Evolutionary conservation across 2,329 filamentous ascomycete genomes (phyloP), one percentile per base, ranked within the genome.

Genomic region (Apiospora rasikravindrae): DNA sequence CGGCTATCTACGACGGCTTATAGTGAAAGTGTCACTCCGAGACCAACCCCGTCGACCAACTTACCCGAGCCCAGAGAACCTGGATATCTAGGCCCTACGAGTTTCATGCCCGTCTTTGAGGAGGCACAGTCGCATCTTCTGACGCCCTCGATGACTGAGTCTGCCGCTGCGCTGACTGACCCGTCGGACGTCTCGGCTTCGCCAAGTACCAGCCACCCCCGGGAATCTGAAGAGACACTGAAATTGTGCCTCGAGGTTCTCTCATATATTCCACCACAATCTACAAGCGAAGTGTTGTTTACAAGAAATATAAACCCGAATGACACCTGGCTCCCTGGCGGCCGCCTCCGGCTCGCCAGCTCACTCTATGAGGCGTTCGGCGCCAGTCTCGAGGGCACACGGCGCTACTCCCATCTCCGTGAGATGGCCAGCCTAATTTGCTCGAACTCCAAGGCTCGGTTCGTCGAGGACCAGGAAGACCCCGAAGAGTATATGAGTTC

Each of bases 91-190:
- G 72, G 72, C 14, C 67, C 77, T 13, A 77, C 79, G 19, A 79
- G 77, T 29, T 77, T 75, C n/a, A 78, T 76, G 71, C 81, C 81
- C 66, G 80, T 80, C 5, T 81, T 81, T 67, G 79, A 82, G 45
- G 80, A 80, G 33, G 75, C 80, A 0, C 73, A 81, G 10, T 79
- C 82, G 67, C 79, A 81, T 42, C 51, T 73, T 47, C 49, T 44
- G 26, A 26, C 61, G 40, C 68, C 40, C 33, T 69, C 53, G 14
- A n/a, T 37, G 4, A 49, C 72, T 19, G 66, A 33, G 37, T 19
- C 44, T 37, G 29, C 64, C 16, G 26, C 42, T n/a, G 40, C n/a
- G 16, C 7, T 29, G 44, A 22, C 33, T 11, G 47, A 44, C 26
- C 67, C 67, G 42, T 49, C 26, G 44, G 67, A 45, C 24, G 14